phyloP scores from a whole-genome alignment of 164 flowering plant genomes.

The Hamamelis virginiana region DNA sequence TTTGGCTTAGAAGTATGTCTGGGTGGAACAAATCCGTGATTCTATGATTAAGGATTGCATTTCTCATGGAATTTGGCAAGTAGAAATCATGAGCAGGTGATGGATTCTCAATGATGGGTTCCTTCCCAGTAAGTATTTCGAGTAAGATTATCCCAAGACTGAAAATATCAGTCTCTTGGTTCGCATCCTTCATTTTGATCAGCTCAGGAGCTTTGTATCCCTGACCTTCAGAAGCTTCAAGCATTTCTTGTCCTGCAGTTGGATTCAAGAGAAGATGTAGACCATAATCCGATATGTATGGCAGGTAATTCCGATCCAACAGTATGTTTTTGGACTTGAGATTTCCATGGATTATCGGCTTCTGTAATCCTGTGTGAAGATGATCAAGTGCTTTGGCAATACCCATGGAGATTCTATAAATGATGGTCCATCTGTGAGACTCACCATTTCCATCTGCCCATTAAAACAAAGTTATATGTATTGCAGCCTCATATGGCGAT shows the following conservation, averaged over 20 bases:
- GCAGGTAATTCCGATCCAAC: slow-evolving; percentile 48
- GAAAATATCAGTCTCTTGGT: slow-evolving; percentile 68
- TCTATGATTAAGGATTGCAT: slow-evolving; percentile 56
- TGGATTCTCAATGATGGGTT: slow-evolving; percentile 50
- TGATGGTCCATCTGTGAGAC: slow-evolving; percentile 60
- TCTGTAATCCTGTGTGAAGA: slow-evolving; percentile 67
- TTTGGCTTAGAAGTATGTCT: slow-evolving; percentile 38
- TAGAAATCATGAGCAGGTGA: slow-evolving; percentile 51
- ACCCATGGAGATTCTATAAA: slow-evolving; percentile 63
- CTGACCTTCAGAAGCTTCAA: slow-evolving; percentile 63
- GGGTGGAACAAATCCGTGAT: slow-evolving; percentile 64
- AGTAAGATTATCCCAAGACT: slow-evolving; percentile 87
- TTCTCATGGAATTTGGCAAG: slow-evolving; percentile 61
- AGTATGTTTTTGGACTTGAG: slow-evolving; percentile 83
- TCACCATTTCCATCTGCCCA: slow-evolving; percentile 51
- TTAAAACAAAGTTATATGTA: neutral
- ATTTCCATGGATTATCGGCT: slow-evolving; percentile 79
- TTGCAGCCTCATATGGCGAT: neutral
- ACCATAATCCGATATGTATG: slow-evolving; percentile 74
- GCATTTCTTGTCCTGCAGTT: slow-evolving; percentile 72
- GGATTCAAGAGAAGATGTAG: slow-evolving; percentile 71
- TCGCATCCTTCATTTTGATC: slow-evolving; percentile 85
- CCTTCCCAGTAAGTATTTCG: slow-evolving; percentile 76
- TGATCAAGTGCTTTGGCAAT: slow-evolving; percentile 72
- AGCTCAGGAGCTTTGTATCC: slow-evolving; percentile 98